Conservation (phyloP, 139 green algal species). For the Picochlorum sp. region DNA sequence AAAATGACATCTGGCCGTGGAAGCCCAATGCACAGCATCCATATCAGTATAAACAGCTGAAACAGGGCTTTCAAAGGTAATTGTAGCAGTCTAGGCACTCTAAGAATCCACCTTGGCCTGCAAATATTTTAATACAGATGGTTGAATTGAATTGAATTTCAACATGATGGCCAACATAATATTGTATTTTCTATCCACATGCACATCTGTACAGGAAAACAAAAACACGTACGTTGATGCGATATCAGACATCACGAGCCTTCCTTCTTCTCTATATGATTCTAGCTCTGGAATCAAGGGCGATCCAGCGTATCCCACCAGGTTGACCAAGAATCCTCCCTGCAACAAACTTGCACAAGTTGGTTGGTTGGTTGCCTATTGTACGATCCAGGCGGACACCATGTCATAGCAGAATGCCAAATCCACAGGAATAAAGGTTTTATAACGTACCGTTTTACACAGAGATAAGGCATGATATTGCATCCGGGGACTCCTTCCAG, state of each 20-base stretch:
- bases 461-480: slow-evolving; percentile 87
- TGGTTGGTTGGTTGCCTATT: background rate
- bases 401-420: no score
- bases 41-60: slow-evolving; percentile 49
- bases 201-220: background rate
- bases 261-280: slow-evolving; percentile 1
- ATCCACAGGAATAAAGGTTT: background rate
- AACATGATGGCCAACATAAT: background rate
- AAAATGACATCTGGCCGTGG: slow-evolving; percentile 46
- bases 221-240: background rate
- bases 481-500: slow-evolving; percentile 91
- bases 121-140: background rate
- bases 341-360: background rate
- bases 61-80: slow-evolving; percentile 56
- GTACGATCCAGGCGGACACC: no score
- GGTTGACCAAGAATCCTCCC: slow-evolving; percentile 31
- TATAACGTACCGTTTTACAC: slow-evolving; percentile 29
- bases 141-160: background rate
- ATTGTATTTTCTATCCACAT: background rate
- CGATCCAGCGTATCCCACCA: slow-evolving; percentile 50
- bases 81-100: slow-evolving; percentile 34
- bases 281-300: slow-evolving; percentile 32
- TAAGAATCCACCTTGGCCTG: slow-evolving; percentile 10
- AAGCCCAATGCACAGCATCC: slow-evolving; percentile 38
- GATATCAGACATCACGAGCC: slow-evolving; percentile 12